A percentile compares a stretch with the other conserved stretches of the same genome.
These are phyloP conservation scores for Globisporangium perplexum DNA, from an alignment of 352 stramenopile species.

Conservation along the genomic window DNA sequence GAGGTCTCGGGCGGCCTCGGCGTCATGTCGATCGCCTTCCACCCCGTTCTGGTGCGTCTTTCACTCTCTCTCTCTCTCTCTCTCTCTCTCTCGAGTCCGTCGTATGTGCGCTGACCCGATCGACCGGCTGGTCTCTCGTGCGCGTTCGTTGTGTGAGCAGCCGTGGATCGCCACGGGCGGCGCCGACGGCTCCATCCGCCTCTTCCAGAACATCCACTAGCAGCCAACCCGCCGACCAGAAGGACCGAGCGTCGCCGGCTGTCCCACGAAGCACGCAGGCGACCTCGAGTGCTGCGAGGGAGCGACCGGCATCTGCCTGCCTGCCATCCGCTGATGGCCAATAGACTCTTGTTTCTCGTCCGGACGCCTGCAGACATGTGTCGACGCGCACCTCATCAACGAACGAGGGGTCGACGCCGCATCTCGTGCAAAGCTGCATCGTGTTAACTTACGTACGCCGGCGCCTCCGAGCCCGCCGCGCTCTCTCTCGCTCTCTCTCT, in stretches of 20 bases:
- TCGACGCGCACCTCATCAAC: too few relatives aligned
- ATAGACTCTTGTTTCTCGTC: constrained; percentile 5
- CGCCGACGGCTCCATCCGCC: constrained; percentile 92
- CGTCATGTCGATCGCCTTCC: constrained; percentile 95
- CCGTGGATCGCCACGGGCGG: constrained; percentile 93
- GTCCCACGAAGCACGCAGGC: too few relatives aligned
- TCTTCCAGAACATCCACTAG: constrained; percentile 97
- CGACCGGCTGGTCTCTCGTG: constrained; percentile 13
- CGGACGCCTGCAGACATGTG: too few relatives aligned
- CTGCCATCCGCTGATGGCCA: too few relatives aligned
- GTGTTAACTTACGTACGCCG: constrained; percentile 4
- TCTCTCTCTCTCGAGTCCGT: background rate
- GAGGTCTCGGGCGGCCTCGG: constrained; percentile 92
- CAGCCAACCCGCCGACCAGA: too few relatives aligned
- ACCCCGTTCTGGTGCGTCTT: constrained; percentile 92
- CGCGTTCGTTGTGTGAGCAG: constrained; percentile 17
- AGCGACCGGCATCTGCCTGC: too few relatives aligned
- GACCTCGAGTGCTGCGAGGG: too few relatives aligned
- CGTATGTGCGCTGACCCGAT: background rate
- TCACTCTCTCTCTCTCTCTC: background rate
- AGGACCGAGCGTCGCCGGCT: too few relatives aligned
- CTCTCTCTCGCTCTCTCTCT: background rate
- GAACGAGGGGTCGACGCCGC: too few relatives aligned
- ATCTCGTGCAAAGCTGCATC: constrained; percentile 3
- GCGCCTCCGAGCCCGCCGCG: background rate